These are phyloP conservation scores for Spatholobus suberectus DNA, from an alignment of 306 rosid species.

Conservation along the genomic window DNA sequence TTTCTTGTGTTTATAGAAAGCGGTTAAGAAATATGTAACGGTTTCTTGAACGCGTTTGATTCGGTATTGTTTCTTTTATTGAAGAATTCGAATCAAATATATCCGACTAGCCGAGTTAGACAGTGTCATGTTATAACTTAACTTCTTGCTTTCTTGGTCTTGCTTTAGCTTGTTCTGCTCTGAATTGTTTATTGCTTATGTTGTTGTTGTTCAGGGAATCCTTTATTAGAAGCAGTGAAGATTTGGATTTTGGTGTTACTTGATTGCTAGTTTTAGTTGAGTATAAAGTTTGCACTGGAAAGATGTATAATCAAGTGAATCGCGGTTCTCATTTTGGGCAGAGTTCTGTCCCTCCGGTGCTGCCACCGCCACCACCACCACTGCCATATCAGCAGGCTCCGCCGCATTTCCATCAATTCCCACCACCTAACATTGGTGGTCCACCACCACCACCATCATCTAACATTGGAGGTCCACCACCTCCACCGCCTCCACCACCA, in stretches of 20 bases:
- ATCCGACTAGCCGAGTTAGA: not conserved
- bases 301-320: constrained; percentile 77
- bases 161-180: not conserved
- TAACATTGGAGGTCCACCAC: constrained; percentile 30
- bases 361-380: constrained; percentile 38
- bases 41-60: not conserved
- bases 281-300: constrained; percentile 1
- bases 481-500: constrained; percentile 25
- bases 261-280: constrained; percentile 10
- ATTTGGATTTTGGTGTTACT: constrained; percentile 32
- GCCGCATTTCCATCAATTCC: constrained; percentile 49
- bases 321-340: constrained; percentile 53
- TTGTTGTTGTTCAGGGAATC: constrained; percentile 39
- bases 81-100: not conserved
- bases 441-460: constrained; percentile 49
- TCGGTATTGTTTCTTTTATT: not conserved
- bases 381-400: constrained; percentile 51
- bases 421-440: constrained; percentile 41
- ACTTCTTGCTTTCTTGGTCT: no score
- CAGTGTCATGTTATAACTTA: not conserved
- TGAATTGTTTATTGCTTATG: not conserved
- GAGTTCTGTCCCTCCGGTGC: constrained; percentile 53
- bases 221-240: constrained; percentile 30
- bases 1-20: not conserved
- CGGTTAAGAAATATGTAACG: not conserved